Evolutionary conservation across 2,329 filamentous ascomycete genomes (phyloP).

Genomic region (Diaporthe australafricana): DNA sequence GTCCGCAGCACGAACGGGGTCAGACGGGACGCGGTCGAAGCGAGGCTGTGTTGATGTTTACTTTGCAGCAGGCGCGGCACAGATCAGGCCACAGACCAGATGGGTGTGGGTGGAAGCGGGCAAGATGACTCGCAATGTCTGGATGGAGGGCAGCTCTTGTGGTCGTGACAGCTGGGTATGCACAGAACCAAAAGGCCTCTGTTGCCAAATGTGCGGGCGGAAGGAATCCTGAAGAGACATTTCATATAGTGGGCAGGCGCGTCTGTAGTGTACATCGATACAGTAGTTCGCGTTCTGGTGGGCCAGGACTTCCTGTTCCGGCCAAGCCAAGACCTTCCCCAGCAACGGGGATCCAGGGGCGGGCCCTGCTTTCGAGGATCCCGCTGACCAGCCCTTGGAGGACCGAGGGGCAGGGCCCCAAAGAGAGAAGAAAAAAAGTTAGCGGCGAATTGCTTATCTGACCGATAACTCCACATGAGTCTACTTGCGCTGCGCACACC

Average conservation of each 20-base stretch:
- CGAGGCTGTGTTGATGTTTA: conserved; percentile 18
- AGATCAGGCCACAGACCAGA: background rate
- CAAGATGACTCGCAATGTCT: background rate
- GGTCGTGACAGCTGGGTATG: background rate
- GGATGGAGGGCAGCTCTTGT: background rate
- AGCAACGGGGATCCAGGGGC: conserved; percentile 6
- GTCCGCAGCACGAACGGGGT: background rate
- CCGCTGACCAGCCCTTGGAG: background rate
- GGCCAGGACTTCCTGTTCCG: background rate
- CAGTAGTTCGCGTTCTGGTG: conserved; percentile 7
- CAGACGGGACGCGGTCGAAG: background rate
- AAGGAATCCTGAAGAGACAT: background rate
- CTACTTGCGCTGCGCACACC: background rate
- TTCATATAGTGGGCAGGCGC: conserved; percentile 1
- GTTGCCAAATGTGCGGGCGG: background rate
- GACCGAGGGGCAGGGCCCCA: no score
- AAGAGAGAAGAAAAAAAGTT: background rate
- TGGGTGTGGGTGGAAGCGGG: conserved; percentile 1
- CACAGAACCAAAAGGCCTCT: background rate
- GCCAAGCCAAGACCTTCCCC: background rate
- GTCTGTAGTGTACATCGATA: background rate
- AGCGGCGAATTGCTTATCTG: background rate
- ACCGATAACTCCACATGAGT: background rate
- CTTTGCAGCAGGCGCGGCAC: conserved; percentile 6
- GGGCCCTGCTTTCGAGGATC: background rate